Percentiles rank a stretch among this genome's conserved stretches.
These are phyloP conservation scores for Penicillium sp. DNA, from an alignment of 2,329 filamentous ascomycete genomes.

Conservation along the genomic window DNA sequence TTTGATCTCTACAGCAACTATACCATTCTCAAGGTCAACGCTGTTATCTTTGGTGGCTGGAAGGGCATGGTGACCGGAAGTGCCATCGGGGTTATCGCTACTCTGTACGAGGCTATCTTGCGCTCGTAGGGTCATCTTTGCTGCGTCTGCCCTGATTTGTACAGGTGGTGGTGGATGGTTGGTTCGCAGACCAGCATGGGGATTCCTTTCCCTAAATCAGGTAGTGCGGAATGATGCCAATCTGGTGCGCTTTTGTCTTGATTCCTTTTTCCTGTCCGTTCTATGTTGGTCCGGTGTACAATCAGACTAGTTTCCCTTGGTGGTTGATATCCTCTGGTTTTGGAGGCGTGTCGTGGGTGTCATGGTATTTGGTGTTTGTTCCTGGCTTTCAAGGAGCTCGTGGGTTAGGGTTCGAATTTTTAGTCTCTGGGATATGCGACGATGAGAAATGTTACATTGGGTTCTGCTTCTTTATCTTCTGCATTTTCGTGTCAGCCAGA, in stretches of 20 bases:
- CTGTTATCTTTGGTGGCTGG: constrained; percentile 37
- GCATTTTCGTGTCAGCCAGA: constrained; percentile 24
- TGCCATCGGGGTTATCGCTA: constrained; percentile 39
- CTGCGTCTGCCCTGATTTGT: constrained; percentile 12
- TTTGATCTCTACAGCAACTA: constrained; percentile 34
- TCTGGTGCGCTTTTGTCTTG: not conserved
- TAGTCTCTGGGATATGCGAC: constrained; percentile 19
- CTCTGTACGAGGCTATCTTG: constrained; percentile 46
- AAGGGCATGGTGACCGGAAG: constrained; percentile 39
- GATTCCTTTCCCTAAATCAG: not conserved
- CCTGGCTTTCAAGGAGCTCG: constrained; percentile 3
- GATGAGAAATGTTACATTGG: constrained; percentile 21
- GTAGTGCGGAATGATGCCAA: constrained; percentile 1
- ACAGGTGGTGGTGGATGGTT: constrained; percentile 13
- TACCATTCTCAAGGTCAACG: constrained; percentile 37
- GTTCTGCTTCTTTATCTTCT: constrained; percentile 16
- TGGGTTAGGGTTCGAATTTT: constrained; percentile 13
- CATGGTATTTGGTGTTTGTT: constrained; percentile 4
- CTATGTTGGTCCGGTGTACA: not conserved
- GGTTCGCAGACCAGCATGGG: constrained; percentile 2
- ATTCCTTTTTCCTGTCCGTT: not conserved
- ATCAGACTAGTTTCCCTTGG: not conserved
- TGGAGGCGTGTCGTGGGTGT: constrained; percentile 5
- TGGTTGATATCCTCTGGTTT: constrained; percentile 12
- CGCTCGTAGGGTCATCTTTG: constrained; percentile 23